Conservation (phyloP, 495 filamentous ascomycete genomes). For the Viridothelium virens region DNA sequence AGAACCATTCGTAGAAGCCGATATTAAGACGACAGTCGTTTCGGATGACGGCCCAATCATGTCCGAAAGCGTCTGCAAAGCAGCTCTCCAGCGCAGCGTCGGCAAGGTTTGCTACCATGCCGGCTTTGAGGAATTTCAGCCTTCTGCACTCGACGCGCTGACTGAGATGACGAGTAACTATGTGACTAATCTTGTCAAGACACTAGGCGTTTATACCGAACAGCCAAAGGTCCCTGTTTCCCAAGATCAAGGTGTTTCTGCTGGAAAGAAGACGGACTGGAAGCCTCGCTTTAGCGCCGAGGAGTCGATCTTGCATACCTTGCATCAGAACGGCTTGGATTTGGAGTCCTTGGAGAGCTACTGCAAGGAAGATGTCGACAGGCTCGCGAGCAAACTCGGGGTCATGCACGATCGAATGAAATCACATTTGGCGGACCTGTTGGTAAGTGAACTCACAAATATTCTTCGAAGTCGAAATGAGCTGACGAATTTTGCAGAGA, state of each 20-base stretch:
- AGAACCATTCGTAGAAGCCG: conserved; percentile 78
- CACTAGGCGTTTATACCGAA: conserved; percentile 74
- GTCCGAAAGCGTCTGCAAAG: conserved; percentile 66
- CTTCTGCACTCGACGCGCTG: conserved; percentile 80
- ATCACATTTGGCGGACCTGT: conserved; percentile 75
- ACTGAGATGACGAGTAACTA: conserved; percentile 88
- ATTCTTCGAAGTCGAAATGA: not conserved
- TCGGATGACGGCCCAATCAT: conserved; percentile 84
- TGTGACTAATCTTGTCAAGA: conserved; percentile 72
- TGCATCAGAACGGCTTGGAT: conserved; percentile 73
- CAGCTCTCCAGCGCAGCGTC: conserved; percentile 80
- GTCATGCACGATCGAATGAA: conserved; percentile 90
- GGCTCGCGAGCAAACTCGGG: conserved; percentile 72
- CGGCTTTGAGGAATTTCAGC: conserved; percentile 96
- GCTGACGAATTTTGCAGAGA: conserved; percentile 38
- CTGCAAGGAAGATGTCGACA: conserved; percentile 86
- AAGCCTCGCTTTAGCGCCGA: conserved; percentile 66
- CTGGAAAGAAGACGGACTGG: conserved; percentile 37
- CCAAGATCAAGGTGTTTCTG: conserved; percentile 43
- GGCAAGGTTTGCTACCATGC: conserved; percentile 94
- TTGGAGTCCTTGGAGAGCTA: conserved; percentile 78
- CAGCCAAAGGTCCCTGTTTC: conserved; percentile 50
- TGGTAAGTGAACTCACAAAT: conserved; percentile 32
- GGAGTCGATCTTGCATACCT: conserved; percentile 77
- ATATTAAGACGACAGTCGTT: conserved; percentile 75